Conservation (phyloP, 306 rosid species). For the Sophora flavescens region DNA sequence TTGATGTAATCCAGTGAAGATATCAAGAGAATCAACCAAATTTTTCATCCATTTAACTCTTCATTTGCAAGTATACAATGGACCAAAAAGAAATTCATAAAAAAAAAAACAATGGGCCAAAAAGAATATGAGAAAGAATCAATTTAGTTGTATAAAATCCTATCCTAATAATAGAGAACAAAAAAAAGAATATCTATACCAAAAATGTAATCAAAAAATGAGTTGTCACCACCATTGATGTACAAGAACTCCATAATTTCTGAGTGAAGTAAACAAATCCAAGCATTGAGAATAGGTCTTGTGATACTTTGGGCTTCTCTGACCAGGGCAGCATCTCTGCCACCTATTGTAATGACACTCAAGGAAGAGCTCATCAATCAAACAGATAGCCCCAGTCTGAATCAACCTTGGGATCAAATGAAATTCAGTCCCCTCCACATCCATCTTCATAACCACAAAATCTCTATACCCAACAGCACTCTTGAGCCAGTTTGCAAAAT, state of each 20-base stretch:
- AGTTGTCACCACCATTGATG: conserved; percentile 73
- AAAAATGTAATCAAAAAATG: conserved; percentile 12
- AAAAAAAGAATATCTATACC: conserved; percentile 38
- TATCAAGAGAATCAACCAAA: conserved; percentile 12
- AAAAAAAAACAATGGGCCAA: conserved; percentile 18
- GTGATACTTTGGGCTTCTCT: conserved; percentile 60
- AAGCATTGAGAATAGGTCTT: conserved; percentile 61
- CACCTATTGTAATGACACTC: conserved; percentile 73
- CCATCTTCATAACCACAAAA: conserved; percentile 74
- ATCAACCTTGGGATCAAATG: conserved; percentile 70
- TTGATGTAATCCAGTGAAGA: not conserved
- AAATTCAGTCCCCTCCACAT: conserved; percentile 75
- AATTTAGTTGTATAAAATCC: conserved; percentile 38
- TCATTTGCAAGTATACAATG: conserved; percentile 15
- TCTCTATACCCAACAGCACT: conserved; percentile 49
- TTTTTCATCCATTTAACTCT: conserved; percentile 7
- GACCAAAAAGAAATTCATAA: conserved; percentile 34
- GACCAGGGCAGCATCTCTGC: conserved; percentile 68
- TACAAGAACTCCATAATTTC: conserved; percentile 71
- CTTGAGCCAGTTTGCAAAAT: conserved; percentile 65
- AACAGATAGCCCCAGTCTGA: conserved; percentile 65
- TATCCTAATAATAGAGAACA: conserved; percentile 20
- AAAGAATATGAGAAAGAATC: conserved; percentile 40
- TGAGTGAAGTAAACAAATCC: conserved; percentile 56
- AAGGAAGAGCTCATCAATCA: conserved; percentile 74